A percentile compares a stretch with the other conserved stretches of the same genome.
Evolutionary conservation across 163 green algal genomes (phyloP).

Genomic region (Scenedesmus sp.): DNA sequence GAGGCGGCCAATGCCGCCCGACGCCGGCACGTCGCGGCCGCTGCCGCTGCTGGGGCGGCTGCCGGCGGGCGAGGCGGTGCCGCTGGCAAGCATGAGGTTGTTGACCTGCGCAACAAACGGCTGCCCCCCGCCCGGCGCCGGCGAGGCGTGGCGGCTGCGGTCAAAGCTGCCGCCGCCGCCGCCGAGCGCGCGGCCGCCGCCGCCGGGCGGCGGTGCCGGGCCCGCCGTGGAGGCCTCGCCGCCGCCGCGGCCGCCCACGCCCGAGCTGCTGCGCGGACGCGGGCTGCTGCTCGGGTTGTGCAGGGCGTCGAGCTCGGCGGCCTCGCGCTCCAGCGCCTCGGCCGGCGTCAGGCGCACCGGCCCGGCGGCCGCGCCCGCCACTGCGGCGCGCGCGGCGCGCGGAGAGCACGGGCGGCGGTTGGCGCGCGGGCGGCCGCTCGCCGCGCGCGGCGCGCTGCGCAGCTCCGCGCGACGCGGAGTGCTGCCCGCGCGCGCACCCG

Average conservation of each 20-base stretch:
- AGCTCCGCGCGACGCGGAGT: no score
- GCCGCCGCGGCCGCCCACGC: background rate
- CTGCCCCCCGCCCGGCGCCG: background rate
- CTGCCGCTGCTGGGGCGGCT: conserved; percentile 5
- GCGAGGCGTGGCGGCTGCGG: background rate
- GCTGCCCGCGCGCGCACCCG: background rate
- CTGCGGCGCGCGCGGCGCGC: no score
- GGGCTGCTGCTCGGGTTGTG: background rate
- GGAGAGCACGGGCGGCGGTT: no score
- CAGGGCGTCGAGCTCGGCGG: conserved; percentile 12
- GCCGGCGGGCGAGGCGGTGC: no score
- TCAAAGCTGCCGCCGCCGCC: background rate
- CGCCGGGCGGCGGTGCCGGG: background rate
- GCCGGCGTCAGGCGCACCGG: conserved; percentile 1
- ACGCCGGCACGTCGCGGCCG: background rate
- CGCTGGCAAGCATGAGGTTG: conserved; percentile 23
- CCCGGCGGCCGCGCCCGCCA: conserved; percentile 3
- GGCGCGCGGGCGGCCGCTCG: no score
- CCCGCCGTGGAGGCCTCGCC: no score
- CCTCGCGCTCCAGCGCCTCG: conserved; percentile 34
- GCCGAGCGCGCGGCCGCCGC: background rate
- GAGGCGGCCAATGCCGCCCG: background rate
- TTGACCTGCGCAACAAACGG: conserved; percentile 30
- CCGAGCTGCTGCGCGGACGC: background rate
- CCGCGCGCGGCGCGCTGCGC: no score